Evolutionary conservation across 2,329 filamentous ascomycete genomes (phyloP).

Genomic region (Penicillium corylophilum): DNA sequence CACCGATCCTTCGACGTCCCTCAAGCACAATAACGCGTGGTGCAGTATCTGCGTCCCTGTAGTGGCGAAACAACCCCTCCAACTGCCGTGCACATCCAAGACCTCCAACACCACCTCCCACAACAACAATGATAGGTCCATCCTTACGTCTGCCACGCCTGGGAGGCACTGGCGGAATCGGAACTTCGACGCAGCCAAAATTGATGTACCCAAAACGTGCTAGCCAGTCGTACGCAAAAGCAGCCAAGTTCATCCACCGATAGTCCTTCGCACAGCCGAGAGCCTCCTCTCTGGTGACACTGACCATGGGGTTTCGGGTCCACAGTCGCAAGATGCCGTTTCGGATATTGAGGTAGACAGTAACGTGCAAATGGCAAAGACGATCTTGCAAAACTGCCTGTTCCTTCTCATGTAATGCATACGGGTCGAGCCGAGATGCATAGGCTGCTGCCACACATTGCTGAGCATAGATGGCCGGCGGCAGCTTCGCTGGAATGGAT

Average conservation of each 20-base stretch:
- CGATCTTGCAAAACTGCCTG: slow-evolving; percentile 76
- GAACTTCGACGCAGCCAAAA: slow-evolving; percentile 83
- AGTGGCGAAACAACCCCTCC: slow-evolving; percentile 79
- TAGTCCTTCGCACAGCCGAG: slow-evolving; percentile 84
- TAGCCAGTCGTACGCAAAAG: slow-evolving; percentile 89
- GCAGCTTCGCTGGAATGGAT: slow-evolving; percentile 76
- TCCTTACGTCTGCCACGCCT: slow-evolving; percentile 46
- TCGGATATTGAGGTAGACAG: slow-evolving; percentile 91
- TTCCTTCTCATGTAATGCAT: slow-evolving; percentile 80
- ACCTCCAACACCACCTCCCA: slow-evolving; percentile 93
- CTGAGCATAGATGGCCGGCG: slow-evolving; percentile 76
- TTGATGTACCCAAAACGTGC: slow-evolving; percentile 92
- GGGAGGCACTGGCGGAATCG: slow-evolving; percentile 42
- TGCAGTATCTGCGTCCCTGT: slow-evolving; percentile 65
- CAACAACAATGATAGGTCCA: slow-evolving; percentile 75
- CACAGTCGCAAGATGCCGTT: slow-evolving; percentile 91
- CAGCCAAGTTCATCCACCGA: slow-evolving; percentile 86
- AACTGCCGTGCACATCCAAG: slow-evolving; percentile 89
- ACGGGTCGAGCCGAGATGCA: slow-evolving; percentile 84
- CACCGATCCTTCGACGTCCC: slow-evolving; percentile 81
- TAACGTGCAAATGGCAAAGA: slow-evolving; percentile 85
- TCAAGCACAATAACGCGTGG: slow-evolving; percentile 79
- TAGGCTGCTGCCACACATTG: slow-evolving; percentile 90
- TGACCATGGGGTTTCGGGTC: slow-evolving; percentile 79
- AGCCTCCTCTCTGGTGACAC: slow-evolving; percentile 79